Percentiles rank a stretch among this genome's conserved stretches.
Conservation (phyloP, 225 moss, liverwort and hornwort species). For the Sphagnum tenellum region DNA sequence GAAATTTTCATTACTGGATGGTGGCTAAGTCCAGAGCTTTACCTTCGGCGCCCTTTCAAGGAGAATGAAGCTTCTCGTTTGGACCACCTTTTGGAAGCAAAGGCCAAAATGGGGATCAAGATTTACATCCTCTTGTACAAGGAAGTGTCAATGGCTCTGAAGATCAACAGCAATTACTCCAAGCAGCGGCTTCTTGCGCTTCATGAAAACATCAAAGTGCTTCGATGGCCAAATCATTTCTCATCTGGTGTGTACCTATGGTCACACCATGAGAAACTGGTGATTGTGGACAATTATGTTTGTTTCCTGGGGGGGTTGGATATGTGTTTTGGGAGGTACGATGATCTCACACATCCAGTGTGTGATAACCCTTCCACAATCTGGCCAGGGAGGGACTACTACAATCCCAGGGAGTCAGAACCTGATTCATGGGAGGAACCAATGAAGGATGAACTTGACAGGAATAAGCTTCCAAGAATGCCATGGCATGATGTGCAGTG, state of each 20-base stretch:
- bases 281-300: constrained; percentile 37
- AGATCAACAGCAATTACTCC: constrained; percentile 41
- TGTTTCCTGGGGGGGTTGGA: constrained; percentile 45
- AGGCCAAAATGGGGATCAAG: constrained; percentile 33
- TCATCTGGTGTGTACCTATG: constrained; percentile 45
- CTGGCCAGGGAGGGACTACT: constrained; percentile 48
- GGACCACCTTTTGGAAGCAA: constrained; percentile 26
- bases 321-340: constrained; percentile 40
- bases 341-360: constrained; percentile 29
- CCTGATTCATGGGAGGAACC: constrained; percentile 48
- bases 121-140: constrained; percentile 46
- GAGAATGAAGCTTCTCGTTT: constrained; percentile 22
- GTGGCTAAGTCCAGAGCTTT: constrained; percentile 48
- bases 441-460: constrained; percentile 46
- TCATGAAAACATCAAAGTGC: constrained; percentile 43
- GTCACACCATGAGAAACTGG: constrained; percentile 53
- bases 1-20: constrained; percentile 46
- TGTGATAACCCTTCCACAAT: constrained; percentile 18
- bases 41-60: constrained; percentile 37
- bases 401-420: constrained; percentile 42
- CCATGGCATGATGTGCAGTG: constrained; percentile 53
- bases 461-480: constrained; percentile 36
- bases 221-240: constrained; percentile 44
- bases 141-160: constrained; percentile 44
- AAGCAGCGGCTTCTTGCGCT: constrained; percentile 26